Percentiles rank a stretch among this genome's conserved stretches.
Evolutionary conservation across 2,329 filamentous ascomycete genomes (phyloP).

Genomic region (Diaporthe citriasiana): DNA sequence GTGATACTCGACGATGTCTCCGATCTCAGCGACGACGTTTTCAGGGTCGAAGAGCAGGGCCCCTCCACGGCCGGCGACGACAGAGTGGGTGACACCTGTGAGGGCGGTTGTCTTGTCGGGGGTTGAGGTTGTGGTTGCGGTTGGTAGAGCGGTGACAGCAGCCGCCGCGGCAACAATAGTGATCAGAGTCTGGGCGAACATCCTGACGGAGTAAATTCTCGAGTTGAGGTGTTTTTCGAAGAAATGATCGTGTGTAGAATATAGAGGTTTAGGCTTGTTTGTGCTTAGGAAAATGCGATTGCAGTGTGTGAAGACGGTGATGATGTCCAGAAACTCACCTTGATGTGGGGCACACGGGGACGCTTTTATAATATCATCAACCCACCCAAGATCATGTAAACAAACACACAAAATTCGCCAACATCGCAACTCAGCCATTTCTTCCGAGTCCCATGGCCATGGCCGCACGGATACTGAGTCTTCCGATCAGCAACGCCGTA

Average conservation of each 20-base stretch:
- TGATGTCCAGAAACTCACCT: background rate
- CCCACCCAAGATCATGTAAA: background rate
- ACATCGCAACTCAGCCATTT: background rate
- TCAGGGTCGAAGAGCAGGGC: slow-evolving; percentile 64
- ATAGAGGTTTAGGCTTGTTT: background rate
- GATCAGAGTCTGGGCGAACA: slow-evolving; percentile 52
- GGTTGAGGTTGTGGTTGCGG: slow-evolving; percentile 47
- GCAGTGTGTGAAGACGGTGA: slow-evolving; percentile 6
- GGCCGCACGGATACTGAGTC: background rate
- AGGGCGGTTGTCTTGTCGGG: slow-evolving; percentile 53
- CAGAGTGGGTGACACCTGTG: slow-evolving; percentile 60
- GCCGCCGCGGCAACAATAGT: slow-evolving; percentile 48
- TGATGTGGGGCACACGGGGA: background rate
- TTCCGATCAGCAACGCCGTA: slow-evolving; percentile 23
- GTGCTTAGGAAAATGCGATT: background rate
- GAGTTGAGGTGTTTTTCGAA: no score
- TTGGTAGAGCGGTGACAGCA: slow-evolving; percentile 50
- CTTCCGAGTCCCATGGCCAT: background rate
- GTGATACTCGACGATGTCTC: slow-evolving; percentile 68
- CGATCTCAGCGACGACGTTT: slow-evolving; percentile 64
- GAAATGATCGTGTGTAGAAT: background rate
- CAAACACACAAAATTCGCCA: background rate
- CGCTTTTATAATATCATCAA: slow-evolving; percentile 23
- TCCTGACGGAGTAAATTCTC: slow-evolving; percentile 43
- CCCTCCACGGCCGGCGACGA: slow-evolving; percentile 60